Conservation (phyloP, 164 flowering plant species). For the Stephania japonica region DNA sequence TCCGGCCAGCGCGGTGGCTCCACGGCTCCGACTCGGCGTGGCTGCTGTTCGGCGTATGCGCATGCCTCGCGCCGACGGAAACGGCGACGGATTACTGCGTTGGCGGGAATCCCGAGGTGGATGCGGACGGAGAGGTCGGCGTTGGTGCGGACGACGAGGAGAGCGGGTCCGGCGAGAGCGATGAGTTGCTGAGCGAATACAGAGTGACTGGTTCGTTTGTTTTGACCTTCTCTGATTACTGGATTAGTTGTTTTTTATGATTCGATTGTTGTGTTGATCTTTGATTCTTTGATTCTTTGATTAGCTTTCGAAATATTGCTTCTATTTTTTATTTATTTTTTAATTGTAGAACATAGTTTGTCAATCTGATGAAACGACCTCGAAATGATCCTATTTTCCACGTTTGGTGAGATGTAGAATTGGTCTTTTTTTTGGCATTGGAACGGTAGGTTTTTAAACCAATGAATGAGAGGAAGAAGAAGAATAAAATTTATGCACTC, state of each 20-base stretch:
- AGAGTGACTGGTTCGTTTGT: conserved; percentile 49
- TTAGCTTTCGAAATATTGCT: not conserved
- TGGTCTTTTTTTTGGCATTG: no score
- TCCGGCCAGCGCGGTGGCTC: conserved; percentile 85
- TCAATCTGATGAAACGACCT: no score
- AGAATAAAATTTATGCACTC: no score
- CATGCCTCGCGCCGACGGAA: conserved; percentile 35
- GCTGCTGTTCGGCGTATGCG: conserved; percentile 78
- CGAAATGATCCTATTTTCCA: no score
- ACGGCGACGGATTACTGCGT: not conserved
- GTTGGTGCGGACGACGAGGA: not conserved
- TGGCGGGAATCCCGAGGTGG: conserved; percentile 9
- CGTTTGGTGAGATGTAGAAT: no score
- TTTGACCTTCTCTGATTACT: not conserved
- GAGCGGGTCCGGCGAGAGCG: not conserved
- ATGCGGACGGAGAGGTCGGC: not conserved
- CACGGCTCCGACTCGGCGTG: conserved; percentile 78
- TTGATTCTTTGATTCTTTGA: not conserved
- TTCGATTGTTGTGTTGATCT: not conserved
- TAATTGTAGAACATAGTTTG: no score
- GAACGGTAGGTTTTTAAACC: no score
- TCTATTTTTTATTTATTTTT: no score
- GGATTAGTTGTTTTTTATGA: not conserved
- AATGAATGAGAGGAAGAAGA: no score
- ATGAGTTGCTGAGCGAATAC: conserved; percentile 28